Percentiles rank a stretch among this genome's conserved stretches.
These are phyloP conservation scores for Aspergillus sp. DNA, from an alignment of 2,329 filamentous ascomycete species.

Conservation along the genomic window DNA sequence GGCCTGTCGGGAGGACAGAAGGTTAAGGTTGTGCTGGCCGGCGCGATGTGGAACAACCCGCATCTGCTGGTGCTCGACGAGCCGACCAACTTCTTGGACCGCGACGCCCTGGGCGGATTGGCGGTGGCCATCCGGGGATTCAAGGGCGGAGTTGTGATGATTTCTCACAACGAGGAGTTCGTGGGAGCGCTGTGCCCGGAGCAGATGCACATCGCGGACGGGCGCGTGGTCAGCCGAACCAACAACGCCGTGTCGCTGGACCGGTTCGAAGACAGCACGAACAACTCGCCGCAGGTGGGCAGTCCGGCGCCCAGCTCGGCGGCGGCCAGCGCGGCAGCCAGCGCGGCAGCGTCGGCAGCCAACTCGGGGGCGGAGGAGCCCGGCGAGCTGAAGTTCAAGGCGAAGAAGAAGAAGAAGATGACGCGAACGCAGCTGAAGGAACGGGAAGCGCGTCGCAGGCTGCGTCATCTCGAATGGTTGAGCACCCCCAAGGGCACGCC, in stretches of 20 bases:
- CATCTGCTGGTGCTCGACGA: conserved; percentile 96
- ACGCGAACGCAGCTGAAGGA: conserved; percentile 96
- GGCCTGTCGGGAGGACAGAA: conserved; percentile 95
- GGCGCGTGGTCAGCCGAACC: conserved; percentile 76
- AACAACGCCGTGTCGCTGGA: conserved; percentile 63
- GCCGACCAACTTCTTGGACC: conserved; percentile 98
- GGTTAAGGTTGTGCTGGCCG: conserved; percentile 95
- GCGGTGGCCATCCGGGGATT: conserved; percentile 98
- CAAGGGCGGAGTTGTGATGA: conserved; percentile 97
- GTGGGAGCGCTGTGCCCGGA: conserved; percentile 91
- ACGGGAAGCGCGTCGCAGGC: conserved; percentile 70
- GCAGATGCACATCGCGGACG: conserved; percentile 89
- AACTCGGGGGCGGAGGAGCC: conserved; percentile 80
- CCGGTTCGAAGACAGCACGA: conserved; percentile 75
- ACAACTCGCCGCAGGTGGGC: conserved; percentile 46
- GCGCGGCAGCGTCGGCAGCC: conserved; percentile 54
- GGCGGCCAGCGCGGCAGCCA: conserved; percentile 50
- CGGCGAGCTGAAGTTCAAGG: conserved; percentile 72
- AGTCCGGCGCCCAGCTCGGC: conserved; percentile 50
- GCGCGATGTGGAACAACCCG: conserved; percentile 98
- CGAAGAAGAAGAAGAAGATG: conserved; percentile 96
- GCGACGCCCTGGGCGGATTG: conserved; percentile 89
- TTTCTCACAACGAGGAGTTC: conserved; percentile 98
- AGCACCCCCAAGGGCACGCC: conserved; percentile 79
- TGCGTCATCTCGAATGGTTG: conserved; percentile 71